phyloP scores from a whole-genome alignment of 75 land plant genomes.

The Adiantum capillusveneris region DNA sequence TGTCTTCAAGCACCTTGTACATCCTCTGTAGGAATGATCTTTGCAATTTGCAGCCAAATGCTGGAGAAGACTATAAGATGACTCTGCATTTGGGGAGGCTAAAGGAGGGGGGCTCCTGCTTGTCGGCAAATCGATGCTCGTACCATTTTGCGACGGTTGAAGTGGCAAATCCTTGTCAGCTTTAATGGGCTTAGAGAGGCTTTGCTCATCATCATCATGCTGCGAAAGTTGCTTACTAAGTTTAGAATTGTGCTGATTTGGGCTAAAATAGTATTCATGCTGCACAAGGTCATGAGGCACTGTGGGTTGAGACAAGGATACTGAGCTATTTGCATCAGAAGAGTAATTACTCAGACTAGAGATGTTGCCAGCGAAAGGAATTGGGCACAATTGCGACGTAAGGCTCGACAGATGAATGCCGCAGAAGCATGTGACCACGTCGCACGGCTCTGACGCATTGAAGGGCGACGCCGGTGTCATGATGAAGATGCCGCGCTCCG shows the following conservation, averaged over 20 bases:
- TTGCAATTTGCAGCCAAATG: constrained; percentile 22
- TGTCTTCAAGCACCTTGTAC: constrained; percentile 52
- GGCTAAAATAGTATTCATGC: too few species aligned
- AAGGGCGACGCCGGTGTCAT: constrained; percentile 36
- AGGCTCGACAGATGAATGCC: constrained; percentile 63
- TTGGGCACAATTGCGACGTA: constrained; percentile 46
- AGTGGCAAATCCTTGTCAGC: constrained; percentile 4
- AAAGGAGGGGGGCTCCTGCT: too few species aligned
- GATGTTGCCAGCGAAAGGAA: constrained; percentile 36
- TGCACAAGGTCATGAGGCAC: too few species aligned
- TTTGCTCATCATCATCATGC: constrained; percentile 11
- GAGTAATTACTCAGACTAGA: too few species aligned
- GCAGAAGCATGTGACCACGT: constrained; percentile 62
- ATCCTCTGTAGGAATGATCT: constrained; percentile 56
- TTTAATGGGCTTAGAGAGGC: too few species aligned
- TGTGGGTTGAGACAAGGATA: too few species aligned
- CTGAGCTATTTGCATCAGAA: too few species aligned
- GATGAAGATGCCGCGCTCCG: constrained; percentile 31
- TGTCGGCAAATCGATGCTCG: too few species aligned
- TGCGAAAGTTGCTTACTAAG: too few species aligned
- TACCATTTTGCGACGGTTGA: not conserved
- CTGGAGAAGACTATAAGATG: not conserved
- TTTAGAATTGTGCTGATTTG: too few species aligned
- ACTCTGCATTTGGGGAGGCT: too few species aligned
- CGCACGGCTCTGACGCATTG: constrained; percentile 32